Evolutionary conservation across 768 basidiomycete species (phyloP).

Genomic region (Polyporus arcularius): DNA sequence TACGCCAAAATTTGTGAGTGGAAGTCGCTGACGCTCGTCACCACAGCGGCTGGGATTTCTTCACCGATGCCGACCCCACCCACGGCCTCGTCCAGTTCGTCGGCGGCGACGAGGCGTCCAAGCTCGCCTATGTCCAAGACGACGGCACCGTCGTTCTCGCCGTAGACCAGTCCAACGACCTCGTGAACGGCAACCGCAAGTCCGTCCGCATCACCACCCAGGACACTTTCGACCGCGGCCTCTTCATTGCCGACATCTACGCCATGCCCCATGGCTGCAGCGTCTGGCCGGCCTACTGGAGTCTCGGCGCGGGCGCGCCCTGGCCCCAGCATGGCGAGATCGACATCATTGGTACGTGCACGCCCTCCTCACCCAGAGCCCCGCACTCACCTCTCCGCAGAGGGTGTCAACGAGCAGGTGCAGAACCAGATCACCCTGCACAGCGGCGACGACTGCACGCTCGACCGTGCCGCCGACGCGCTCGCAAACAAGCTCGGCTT

Average conservation of each 20-base stretch:
- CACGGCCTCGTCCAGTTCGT: slow-evolving; percentile 68
- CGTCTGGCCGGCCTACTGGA: slow-evolving; percentile 62
- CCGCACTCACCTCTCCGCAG: slow-evolving; percentile 18
- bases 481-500: slow-evolving; percentile 32
- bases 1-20: too few species aligned
- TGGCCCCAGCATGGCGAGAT: slow-evolving; percentile 32
- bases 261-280: slow-evolving; percentile 74
- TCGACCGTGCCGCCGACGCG: slow-evolving; percentile 30
- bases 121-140: slow-evolving; percentile 61
- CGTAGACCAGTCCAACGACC: slow-evolving; percentile 56
- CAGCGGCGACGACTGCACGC: slow-evolving; percentile 39
- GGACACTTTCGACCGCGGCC: slow-evolving; percentile 61
- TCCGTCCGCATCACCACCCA: slow-evolving; percentile 68
- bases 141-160: slow-evolving; percentile 60
- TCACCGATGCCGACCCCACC: slow-evolving; percentile 64
- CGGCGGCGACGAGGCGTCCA: slow-evolving; percentile 45
- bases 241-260: slow-evolving; percentile 74
- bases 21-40: background rate
- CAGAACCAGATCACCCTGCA: slow-evolving; percentile 47
- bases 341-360: slow-evolving; percentile 30
- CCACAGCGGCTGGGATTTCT: slow-evolving; percentile 70
- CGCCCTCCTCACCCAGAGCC: background rate
- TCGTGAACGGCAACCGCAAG: slow-evolving; percentile 57
- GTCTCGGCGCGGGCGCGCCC: slow-evolving; percentile 27
- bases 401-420: slow-evolving; percentile 43